Percentiles rank a stretch among this genome's conserved stretches.
Evolutionary conservation across 768 basidiomycete genomes (phyloP).

Genomic region (Collybiopsis confluens): DNA sequence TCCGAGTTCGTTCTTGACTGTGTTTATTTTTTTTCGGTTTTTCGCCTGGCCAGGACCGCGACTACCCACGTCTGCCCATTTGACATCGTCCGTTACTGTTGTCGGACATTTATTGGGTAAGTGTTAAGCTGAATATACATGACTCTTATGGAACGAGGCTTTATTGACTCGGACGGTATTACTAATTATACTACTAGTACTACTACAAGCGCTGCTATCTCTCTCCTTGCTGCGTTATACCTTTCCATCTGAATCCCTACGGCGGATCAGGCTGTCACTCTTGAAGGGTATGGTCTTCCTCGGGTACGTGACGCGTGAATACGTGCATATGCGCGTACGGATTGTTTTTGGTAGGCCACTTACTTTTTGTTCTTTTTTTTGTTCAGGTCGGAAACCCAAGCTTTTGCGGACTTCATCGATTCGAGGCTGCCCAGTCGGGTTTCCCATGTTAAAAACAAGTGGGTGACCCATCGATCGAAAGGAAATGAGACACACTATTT

Average conservation of each 20-base stretch:
- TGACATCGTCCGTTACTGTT: conserved; percentile 20
- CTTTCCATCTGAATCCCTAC: conserved; percentile 46
- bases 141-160: no score
- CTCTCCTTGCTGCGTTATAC: conserved; percentile 47
- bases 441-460: conserved; percentile 52
- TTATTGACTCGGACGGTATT: no score
- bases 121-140: neutral
- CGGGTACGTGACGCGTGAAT: conserved; percentile 32
- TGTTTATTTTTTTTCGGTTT: no score
- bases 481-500: no score
- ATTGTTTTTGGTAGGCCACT: no score
- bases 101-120: conserved; percentile 36
- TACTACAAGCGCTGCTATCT: conserved; percentile 34
- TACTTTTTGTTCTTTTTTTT: no score
- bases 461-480: conserved; percentile 10
- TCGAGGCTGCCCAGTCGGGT: conserved; percentile 32
- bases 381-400: conserved; percentile 47
- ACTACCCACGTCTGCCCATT: conserved; percentile 15
- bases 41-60: conserved; percentile 27
- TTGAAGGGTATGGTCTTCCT: conserved; percentile 40
- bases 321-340: no score
- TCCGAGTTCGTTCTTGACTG: no score
- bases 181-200: no score
- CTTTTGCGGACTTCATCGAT: conserved; percentile 56
- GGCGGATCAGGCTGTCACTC: conserved; percentile 29